Evolutionary conservation across 2,329 filamentous ascomycete genomes (phyloP), one percentile per base, ranked within the genome.

Genomic region (Beauveria varroae): DNA sequence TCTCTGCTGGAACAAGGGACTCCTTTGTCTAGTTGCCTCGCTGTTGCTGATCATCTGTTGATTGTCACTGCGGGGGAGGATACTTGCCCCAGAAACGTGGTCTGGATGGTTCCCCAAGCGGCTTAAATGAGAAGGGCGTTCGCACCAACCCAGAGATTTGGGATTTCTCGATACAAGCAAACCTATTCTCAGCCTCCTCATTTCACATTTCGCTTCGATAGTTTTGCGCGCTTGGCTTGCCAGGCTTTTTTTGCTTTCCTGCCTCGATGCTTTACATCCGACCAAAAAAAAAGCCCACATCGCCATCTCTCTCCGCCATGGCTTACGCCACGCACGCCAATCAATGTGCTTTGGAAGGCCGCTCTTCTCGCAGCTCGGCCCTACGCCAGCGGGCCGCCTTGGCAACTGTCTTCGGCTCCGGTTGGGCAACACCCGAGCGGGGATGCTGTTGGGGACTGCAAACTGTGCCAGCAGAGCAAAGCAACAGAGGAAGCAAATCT

Each of bases 61-160:
- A 60, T 60, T 49, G 49, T 22, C 57, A 9, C 56, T 60, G 57
- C 49, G 57, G 57, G 57, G 57, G 49, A 60, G 57, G 46, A 46
- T 24, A 44, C 57, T 46, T 44, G 46, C 34, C 44, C 47, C 46
- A 30, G n/a, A 59, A 59, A 59, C 49, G 49, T 59, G 57, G 47
- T 34, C 24, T 34, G 37, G 12, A 43, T 26, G 57, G 34, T 43
- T 26, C n/a, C 57, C 49, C 57, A 34, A 40, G 49, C 37, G 30
- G 57, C 49, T 46, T 37, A 28, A n/a, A 37, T 24, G n/a, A 37
- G 37, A 51, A 43, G 24, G 28, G 56, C 22, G 37, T 44, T 44
- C 55, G 46, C 46, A 58, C 47, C 46, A 52, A 52, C 46, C 34
- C 20, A 43, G 20, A 8, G 34, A n/a, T 5, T 50, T 41, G 55